Base-by-base conservation (phyloP, 306 rosid genomes). In the Phaseolus lunatus region DNA sequence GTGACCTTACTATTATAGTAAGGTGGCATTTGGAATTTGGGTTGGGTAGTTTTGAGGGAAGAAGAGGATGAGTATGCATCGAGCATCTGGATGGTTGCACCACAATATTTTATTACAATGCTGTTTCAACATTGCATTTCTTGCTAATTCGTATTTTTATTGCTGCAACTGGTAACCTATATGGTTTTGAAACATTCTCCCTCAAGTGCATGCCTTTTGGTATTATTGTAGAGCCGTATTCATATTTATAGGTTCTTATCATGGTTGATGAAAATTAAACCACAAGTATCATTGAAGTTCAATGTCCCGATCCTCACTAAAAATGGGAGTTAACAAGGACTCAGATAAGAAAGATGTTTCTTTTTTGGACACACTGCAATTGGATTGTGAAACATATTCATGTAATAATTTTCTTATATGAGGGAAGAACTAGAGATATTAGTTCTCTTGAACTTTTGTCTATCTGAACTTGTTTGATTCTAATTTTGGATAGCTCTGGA, bases 11-110 rank as follows among this genome's bases (percentile, higher is more conserved):
- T 4, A 26, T 50, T 44, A 47, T 15, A 1, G 48, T 67, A 11
- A 50, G 19, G 44, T 58, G 29, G 19, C 43, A 20, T 13, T 19
- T 78, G 50, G 80, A 31, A 76, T 68, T 50, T 68, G 77, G 66
- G 74, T 68, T 78, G 61, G 69, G 49, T 33, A 5, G 66, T 68
- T 66, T 80, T 49, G 26, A 14, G 66, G 72, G 77, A 18, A 39
- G 63, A 77, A 39, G 62, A 41, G 24, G 23, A 23, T 62, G 27
- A 18, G 48, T 31, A 33, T 20, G 43, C 15, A 48, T 79, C 69
- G 24, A 70, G 44, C 70, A 39, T 70, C 45, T 31, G 27, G 77
- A 39, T 73, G 71, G 71, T 58, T 56, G 33, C 43, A n/a, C 72
- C 29, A 16, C 45, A 59, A 18, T 68, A 54, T 24, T 26, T 57